Conservation (phyloP, 2,329 filamentous ascomycete species). For the Biscogniauxia marginata region DNA sequence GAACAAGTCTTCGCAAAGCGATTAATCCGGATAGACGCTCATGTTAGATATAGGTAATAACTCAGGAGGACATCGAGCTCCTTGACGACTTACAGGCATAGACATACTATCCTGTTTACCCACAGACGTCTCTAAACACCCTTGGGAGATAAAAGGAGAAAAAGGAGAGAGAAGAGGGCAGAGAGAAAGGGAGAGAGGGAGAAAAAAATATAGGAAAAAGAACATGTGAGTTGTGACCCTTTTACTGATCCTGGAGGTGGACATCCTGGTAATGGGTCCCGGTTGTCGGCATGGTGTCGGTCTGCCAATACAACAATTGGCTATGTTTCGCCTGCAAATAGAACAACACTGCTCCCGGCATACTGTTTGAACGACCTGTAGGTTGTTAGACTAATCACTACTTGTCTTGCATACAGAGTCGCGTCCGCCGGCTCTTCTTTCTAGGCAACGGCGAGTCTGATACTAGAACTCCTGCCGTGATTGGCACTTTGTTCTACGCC, state of each 20-base stretch:
- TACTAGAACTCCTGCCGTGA: background rate
- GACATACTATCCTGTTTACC: background rate
- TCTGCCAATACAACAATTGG: background rate
- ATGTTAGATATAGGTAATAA: background rate
- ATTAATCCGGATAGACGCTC: background rate
- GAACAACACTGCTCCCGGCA: background rate
- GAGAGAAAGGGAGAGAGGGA: background rate
- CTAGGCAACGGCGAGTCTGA: background rate
- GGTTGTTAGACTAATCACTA: background rate
- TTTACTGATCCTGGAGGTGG: background rate
- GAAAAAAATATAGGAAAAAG: constrained; percentile 3
- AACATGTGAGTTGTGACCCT: background rate
- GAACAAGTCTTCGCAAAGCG: background rate
- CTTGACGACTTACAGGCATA: background rate
- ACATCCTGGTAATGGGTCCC: background rate
- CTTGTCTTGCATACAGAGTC: background rate
- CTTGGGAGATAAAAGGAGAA: background rate
- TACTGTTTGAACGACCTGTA: background rate
- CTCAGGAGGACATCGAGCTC: background rate
- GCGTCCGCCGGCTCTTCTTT: background rate
- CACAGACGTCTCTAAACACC: background rate
- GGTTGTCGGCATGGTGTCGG: background rate
- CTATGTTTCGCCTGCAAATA: background rate
- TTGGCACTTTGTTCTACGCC: background rate
- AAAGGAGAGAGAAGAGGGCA: background rate